Base-by-base conservation (phyloP, 495 filamentous ascomycete species). In the Neurospora tetraspora region DNA sequence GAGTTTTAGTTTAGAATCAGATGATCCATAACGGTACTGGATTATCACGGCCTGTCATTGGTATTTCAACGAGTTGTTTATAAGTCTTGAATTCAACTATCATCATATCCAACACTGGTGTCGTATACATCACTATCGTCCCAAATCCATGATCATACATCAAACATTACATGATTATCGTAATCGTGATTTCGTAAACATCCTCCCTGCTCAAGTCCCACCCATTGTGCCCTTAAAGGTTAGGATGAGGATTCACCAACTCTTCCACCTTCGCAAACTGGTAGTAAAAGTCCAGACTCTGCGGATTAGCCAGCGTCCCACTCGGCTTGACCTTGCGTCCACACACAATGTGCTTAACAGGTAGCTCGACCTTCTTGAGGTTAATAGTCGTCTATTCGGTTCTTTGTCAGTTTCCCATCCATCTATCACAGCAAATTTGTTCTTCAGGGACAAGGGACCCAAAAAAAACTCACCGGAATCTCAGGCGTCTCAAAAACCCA, bases 301-400 rank as follows among this genome's bases (percentile, higher is more conserved):
- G 81, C 4, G 91, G 91, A 77, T 96, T 96, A 34, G 92, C 85
- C 74, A 96, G 80, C 18, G 93, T 94, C 12, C 91, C 91, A 70
- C 89, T 91, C 1, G 92, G 88, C 82, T 91, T 92, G 80, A 96
- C 88, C 71, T 82, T 86, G 73, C 89, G 88, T 0, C 93, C 93
- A 0, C 88, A 92, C 2, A 96, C 89, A 71, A 94, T 94, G 81
- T 93, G 91, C 83, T 94, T 96, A 34, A 96, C 91, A 3, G 93
- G 92, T 11, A 96, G 78, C 77, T 96, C 93, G 27, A 96, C 92
- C 80, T 96, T 96, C 78, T 94, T 96, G 23, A 91, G 78, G 79
- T 94, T 96, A 71, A 96, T 89, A 7, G 93, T 94, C 1, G 89
- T 91, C 90, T 93, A 75, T 27, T 47, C 11, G 18, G 42, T 27